Evolutionary conservation across 805 yeast species (phyloP).

Genomic region (Candida argentea): DNA sequence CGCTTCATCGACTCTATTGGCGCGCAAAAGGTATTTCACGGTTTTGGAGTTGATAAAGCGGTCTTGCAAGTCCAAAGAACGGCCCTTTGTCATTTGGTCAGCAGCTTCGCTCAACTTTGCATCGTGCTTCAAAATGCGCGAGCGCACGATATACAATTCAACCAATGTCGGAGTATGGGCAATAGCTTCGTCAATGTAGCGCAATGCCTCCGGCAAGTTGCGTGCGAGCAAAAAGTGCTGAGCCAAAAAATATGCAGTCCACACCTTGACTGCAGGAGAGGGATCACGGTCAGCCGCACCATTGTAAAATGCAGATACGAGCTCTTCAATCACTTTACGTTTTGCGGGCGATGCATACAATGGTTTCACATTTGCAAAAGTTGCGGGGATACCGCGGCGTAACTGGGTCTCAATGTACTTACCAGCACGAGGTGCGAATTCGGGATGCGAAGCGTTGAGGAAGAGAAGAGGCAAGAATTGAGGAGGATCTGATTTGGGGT

Average conservation of each 20-base stretch:
- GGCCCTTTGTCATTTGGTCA: constrained; percentile 55
- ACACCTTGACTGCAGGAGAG: constrained; percentile 40
- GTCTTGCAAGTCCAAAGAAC: constrained; percentile 77
- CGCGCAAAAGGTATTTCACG: constrained; percentile 72
- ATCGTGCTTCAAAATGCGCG: constrained; percentile 64
- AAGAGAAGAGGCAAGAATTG: constrained; percentile 69
- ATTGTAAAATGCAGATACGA: constrained; percentile 41
- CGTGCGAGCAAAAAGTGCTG: constrained; percentile 61
- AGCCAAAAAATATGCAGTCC: constrained; percentile 72
- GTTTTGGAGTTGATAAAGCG: constrained; percentile 85
- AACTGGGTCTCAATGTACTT: constrained; percentile 54
- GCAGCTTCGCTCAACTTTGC: constrained; percentile 59
- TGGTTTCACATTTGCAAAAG: constrained; percentile 79
- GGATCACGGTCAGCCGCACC: constrained; percentile 14
- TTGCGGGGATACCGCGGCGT: constrained; percentile 78
- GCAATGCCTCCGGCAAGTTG: constrained; percentile 44
- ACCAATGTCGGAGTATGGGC: constrained; percentile 74
- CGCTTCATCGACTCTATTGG: constrained; percentile 65
- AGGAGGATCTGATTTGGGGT: constrained; percentile 81
- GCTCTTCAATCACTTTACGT: constrained; percentile 36
- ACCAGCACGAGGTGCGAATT: constrained; percentile 37
- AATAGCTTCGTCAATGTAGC: constrained; percentile 51
- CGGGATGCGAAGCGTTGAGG: constrained; percentile 40
- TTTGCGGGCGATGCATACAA: constrained; percentile 43
- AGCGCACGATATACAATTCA: constrained; percentile 73